These are phyloP conservation scores for Trichosporon sp. DNA, from an alignment of 1,284 basidiomycete species.

Conservation along the genomic window DNA sequence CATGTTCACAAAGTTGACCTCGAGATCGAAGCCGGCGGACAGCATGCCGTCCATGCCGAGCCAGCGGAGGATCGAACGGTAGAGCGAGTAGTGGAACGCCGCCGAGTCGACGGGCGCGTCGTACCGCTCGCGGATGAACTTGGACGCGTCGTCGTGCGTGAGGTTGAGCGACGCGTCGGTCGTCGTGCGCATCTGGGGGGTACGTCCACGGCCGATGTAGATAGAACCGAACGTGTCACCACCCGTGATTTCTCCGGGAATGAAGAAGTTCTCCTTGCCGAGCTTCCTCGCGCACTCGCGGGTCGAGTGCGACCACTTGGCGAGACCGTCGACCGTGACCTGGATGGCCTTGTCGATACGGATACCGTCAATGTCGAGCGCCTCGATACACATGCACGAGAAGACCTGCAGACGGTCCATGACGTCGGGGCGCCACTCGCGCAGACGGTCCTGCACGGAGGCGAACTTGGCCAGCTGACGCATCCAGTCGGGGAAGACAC, in stretches of 20 bases:
- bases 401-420: constrained; percentile 71
- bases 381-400: constrained; percentile 75
- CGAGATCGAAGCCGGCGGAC: constrained; percentile 75
- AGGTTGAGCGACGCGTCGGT: constrained; percentile 60
- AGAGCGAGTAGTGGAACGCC: constrained; percentile 88
- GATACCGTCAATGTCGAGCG: constrained; percentile 83
- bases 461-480: constrained; percentile 91
- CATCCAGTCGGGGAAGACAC: constrained; percentile 73
- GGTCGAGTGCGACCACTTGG: constrained; percentile 67
- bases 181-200: constrained; percentile 58
- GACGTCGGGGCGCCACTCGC: constrained; percentile 76
- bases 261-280: constrained; percentile 80
- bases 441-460: constrained; percentile 85
- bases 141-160: constrained; percentile 60
- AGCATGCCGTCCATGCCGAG: constrained; percentile 90
- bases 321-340: constrained; percentile 73
- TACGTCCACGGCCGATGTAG: constrained; percentile 82
- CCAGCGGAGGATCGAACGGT: constrained; percentile 74
- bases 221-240: constrained; percentile 82
- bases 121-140: constrained; percentile 67
- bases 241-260: constrained; percentile 89
- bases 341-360: constrained; percentile 92
- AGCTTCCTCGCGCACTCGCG: constrained; percentile 65
- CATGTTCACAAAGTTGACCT: constrained; percentile 71
- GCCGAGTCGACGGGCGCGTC: constrained; percentile 66